Conservation (phyloP, 495 filamentous ascomycete species). For the Penicillium flavigenum region DNA sequence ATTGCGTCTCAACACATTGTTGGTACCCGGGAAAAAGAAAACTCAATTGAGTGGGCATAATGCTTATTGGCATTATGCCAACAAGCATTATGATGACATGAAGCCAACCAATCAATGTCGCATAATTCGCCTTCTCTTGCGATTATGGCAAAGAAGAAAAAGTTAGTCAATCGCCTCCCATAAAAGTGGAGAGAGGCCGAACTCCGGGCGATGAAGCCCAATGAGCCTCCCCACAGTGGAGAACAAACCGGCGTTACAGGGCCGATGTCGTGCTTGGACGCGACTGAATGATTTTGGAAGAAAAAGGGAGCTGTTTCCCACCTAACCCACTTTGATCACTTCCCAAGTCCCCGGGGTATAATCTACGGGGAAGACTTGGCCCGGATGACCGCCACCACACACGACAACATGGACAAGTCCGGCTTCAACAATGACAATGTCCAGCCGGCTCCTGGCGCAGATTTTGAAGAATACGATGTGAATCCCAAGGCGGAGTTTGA, state of each 20-base stretch:
- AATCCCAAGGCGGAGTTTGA: constrained; percentile 32
- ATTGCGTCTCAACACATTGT: neutral
- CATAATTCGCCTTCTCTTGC: neutral
- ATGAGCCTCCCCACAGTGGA: constrained; percentile 19
- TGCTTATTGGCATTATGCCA: neutral
- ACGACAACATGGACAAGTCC: constrained; percentile 18
- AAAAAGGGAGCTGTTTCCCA: constrained; percentile 8
- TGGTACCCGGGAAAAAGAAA: neutral
- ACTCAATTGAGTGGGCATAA: neutral
- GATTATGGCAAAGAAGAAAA: constrained; percentile 14
- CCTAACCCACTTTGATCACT: neutral
- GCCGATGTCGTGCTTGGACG: constrained; percentile 27
- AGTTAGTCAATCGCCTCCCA: constrained; percentile 12
- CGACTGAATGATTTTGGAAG: constrained; percentile 11
- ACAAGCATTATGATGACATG: neutral
- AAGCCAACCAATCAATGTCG: neutral
- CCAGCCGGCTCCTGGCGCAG: constrained; percentile 16
- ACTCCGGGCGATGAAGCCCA: constrained; percentile 13
- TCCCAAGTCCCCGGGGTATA: neutral
- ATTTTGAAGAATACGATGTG: constrained; percentile 23
- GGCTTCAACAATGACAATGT: constrained; percentile 17
- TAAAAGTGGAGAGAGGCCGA: constrained; percentile 17
- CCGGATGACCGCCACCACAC: constrained; percentile 3
- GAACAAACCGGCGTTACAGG: constrained; percentile 8
- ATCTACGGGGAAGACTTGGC: neutral